phyloP scores from a whole-genome alignment of 768 basidiomycete species.

The Cystofilobasidium macerans region DNA sequence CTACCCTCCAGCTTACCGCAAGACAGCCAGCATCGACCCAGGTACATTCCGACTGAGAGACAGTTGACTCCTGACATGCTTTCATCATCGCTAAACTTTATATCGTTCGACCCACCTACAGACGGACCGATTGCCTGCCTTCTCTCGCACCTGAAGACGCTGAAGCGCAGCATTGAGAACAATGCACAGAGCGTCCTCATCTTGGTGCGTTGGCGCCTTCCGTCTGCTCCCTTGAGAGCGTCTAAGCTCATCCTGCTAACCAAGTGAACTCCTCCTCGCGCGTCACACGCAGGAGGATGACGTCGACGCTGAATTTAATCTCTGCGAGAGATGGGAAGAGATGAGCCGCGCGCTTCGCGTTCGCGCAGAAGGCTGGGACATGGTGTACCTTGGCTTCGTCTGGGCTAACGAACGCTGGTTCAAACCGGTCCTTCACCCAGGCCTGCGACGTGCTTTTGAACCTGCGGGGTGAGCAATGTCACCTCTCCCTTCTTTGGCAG shows the following conservation, averaged over 20 bases:
- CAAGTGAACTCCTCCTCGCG: no score
- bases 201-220: no score
- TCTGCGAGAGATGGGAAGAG: conserved; percentile 3
- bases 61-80: no score
- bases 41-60: not conserved
- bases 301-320: conserved; percentile 10
- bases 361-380: conserved; percentile 12
- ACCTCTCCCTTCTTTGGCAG: no score
- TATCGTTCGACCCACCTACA: no score
- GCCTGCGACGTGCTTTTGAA: not conserved
- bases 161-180: not conserved
- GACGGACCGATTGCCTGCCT: not conserved
- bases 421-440: not conserved
- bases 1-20: not conserved
- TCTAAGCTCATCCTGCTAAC: no score
- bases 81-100: no score
- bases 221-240: no score
- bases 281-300: conserved; percentile 17
- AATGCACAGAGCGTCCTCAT: conserved; percentile 5
- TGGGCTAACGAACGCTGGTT: not conserved
- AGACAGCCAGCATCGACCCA: not conserved
- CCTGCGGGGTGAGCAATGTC: not conserved
- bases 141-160: conserved; percentile 7
- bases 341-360: conserved; percentile 2
- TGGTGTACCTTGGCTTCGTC: conserved; percentile 15